Evolutionary conservation across 2,329 filamentous ascomycete genomes (phyloP).

Genomic region (Fusarium veterinarium): DNA sequence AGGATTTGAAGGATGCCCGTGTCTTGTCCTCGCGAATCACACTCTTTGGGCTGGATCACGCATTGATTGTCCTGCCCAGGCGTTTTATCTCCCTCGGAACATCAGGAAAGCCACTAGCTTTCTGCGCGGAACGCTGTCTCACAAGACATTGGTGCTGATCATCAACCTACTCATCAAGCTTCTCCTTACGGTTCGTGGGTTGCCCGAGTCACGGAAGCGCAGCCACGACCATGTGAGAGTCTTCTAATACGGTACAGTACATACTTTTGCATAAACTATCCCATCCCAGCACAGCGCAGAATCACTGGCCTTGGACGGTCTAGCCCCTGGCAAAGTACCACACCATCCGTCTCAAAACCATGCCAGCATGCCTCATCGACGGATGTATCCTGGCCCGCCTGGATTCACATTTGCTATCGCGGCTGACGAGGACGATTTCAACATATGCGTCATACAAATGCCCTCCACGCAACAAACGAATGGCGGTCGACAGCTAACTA

Average conservation of each 20-base stretch:
- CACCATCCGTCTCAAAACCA: conserved; percentile 13
- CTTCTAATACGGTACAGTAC: neutral
- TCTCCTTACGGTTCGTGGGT: conserved; percentile 37
- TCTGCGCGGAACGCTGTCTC: conserved; percentile 1
- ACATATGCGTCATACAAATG: conserved; percentile 17
- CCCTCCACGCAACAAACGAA: conserved; percentile 8
- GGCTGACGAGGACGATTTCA: conserved; percentile 23
- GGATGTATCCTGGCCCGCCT: conserved; percentile 17
- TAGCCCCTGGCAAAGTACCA: conserved; percentile 18
- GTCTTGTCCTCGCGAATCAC: neutral
- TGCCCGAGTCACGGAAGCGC: conserved; percentile 32
- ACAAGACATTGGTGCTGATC: conserved; percentile 28
- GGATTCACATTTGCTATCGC: conserved; percentile 30
- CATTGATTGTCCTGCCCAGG: conserved; percentile 25
- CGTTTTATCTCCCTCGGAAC: conserved; percentile 14
- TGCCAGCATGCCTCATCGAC: conserved; percentile 18
- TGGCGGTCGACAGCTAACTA: neutral
- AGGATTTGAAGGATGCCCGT: neutral
- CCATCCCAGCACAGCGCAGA: conserved; percentile 5
- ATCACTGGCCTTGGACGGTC: neutral
- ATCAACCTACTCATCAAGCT: conserved; percentile 16
- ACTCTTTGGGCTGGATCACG: conserved; percentile 2
- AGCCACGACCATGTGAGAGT: conserved; percentile 36
- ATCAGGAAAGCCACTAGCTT: neutral
- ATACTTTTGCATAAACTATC: conserved; percentile 17